Conservation (phyloP, 345 rosid species). For the Conringia planisiliqua region DNA sequence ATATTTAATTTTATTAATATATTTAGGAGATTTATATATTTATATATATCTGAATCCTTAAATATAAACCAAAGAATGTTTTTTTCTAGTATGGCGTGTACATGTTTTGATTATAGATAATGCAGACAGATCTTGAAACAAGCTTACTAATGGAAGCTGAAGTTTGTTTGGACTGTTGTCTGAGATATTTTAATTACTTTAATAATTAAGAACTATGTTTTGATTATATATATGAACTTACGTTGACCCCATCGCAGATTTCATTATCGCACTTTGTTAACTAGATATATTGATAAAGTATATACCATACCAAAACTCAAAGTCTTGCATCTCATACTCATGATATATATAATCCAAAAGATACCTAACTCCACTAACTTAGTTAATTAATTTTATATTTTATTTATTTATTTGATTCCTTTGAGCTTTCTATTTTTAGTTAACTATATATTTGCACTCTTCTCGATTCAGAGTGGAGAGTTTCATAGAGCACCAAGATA, state of each 20-base stretch:
- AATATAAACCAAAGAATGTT: constrained; percentile 34
- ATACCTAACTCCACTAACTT: constrained; percentile 36
- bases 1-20: background rate
- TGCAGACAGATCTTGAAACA: constrained; percentile 18
- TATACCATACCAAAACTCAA: constrained; percentile 20
- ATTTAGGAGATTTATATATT: background rate
- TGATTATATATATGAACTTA: constrained; percentile 21
- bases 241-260: constrained; percentile 29
- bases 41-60: constrained; percentile 17
- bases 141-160: constrained; percentile 18
- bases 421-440: background rate
- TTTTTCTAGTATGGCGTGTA: constrained; percentile 28
- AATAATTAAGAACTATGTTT: constrained; percentile 7
- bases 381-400: background rate
- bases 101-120: constrained; percentile 17
- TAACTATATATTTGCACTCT: constrained; percentile 4
- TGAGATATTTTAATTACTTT: background rate
- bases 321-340: constrained; percentile 24
- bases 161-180: constrained; percentile 17
- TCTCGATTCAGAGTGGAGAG: constrained; percentile 76
- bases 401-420: constrained; percentile 4
- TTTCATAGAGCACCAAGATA: constrained; percentile 96
- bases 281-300: constrained; percentile 4
- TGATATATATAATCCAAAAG: constrained; percentile 25
- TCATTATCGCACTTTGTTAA: constrained; percentile 23